These are phyloP conservation scores for Breynia disticha DNA, from an alignment of 441 rosid species.

Conservation along the genomic window DNA sequence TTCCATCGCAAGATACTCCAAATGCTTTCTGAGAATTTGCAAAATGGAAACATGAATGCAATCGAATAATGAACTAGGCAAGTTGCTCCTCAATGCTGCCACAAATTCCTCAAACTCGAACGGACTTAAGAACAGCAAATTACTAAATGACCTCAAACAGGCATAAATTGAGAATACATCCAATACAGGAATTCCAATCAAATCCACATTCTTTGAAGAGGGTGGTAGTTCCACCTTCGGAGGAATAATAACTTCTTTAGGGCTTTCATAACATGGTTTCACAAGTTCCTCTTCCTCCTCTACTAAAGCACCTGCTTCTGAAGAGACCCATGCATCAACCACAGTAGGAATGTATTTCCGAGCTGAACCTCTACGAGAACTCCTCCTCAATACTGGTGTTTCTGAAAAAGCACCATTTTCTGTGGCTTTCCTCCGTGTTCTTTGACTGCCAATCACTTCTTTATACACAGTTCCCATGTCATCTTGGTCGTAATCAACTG, in stretches of 20 bases:
- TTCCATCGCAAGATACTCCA: conserved; percentile 55
- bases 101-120: conserved; percentile 86
- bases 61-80: conserved; percentile 60
- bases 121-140: conserved; percentile 59
- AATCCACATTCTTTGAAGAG: conserved; percentile 65
- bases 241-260: conserved; percentile 33
- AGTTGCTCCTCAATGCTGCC: conserved; percentile 52
- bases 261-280: conserved; percentile 19
- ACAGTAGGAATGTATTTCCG: conserved; percentile 22
- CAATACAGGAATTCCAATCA: conserved; percentile 51
- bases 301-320: conserved; percentile 43
- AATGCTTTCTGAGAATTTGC: conserved; percentile 55
- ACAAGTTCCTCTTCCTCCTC: conserved; percentile 49
- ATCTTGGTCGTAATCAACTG: conserved; percentile 26
- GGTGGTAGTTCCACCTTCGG: conserved; percentile 52
- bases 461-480: conserved; percentile 25
- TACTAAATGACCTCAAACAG: conserved; percentile 72
- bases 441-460: conserved; percentile 27
- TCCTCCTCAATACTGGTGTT: conserved; percentile 62
- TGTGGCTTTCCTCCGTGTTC: conserved; percentile 45
- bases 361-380: conserved; percentile 58
- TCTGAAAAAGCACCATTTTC: conserved; percentile 28
- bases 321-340: conserved; percentile 32
- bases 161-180: conserved; percentile 77
- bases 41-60: conserved; percentile 69